Evolutionary conservation across 2,329 filamentous ascomycete genomes (phyloP).

Genomic region (Alternaria consortialis): DNA sequence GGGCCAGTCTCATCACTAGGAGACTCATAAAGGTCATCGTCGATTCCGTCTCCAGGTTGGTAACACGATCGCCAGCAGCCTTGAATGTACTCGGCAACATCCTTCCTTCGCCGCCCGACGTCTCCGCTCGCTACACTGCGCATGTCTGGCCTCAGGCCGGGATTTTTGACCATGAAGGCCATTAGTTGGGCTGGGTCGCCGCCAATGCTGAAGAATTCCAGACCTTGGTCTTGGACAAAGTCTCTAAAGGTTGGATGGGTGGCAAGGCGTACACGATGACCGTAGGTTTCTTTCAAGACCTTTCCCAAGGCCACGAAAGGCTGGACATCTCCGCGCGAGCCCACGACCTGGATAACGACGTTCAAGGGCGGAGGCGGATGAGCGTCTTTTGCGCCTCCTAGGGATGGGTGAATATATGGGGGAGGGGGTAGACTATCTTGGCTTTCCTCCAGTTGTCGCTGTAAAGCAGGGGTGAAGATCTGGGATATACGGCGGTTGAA

Average conservation of each 20-base stretch:
- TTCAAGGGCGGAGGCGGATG: conserved; percentile 50
- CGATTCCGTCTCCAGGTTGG: conserved; percentile 43
- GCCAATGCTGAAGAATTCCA: conserved; percentile 50
- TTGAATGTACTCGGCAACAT: conserved; percentile 36
- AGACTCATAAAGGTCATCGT: not conserved
- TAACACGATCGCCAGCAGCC: conserved; percentile 45
- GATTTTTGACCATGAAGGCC: conserved; percentile 62
- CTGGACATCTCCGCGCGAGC: conserved; percentile 64
- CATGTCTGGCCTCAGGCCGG: conserved; percentile 48
- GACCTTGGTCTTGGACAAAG: conserved; percentile 23
- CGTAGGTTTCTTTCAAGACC: conserved; percentile 51
- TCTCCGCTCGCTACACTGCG: conserved; percentile 36
- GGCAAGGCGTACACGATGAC: conserved; percentile 42
- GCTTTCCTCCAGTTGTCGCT: conserved; percentile 18
- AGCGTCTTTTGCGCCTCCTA: conserved; percentile 14
- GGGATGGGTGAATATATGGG: conserved; percentile 1
- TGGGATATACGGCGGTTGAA: conserved; percentile 30
- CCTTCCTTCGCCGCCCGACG: conserved; percentile 40
- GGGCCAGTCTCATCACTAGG: not conserved
- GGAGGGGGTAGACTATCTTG: conserved; percentile 20
- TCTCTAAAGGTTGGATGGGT: conserved; percentile 33
- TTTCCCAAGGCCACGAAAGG: conserved; percentile 67
- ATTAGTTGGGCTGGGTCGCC: conserved; percentile 54
- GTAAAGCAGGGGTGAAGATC: conserved; percentile 29
- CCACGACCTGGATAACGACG: conserved; percentile 66